Percentiles rank a stretch among this genome's conserved stretches.
phyloP scores from a whole-genome alignment of 1,284 basidiomycete genomes.

The Melampsora abietis-canadensis region DNA sequence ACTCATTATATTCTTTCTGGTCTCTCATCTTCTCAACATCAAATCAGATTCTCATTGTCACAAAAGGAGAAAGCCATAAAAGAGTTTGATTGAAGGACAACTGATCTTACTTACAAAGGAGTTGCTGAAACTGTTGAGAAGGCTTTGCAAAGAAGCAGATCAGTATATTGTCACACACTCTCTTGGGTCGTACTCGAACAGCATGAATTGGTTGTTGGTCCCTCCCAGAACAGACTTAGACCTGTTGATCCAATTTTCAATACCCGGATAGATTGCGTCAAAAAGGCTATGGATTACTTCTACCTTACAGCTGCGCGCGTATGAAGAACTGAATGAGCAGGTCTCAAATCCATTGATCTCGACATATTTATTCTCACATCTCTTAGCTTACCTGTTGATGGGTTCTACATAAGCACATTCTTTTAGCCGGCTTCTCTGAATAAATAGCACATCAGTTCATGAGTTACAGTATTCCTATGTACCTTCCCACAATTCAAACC shows the following conservation, averaged over 20 bases:
- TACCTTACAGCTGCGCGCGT: not conserved
- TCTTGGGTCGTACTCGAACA: constrained; percentile 10
- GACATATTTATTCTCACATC: no score
- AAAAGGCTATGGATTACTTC: constrained; percentile 34
- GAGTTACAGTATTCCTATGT: no score
- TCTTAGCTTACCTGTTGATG: no score
- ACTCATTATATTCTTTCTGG: constrained; percentile 86
- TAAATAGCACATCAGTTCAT: no score
- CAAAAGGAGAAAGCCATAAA: not conserved
- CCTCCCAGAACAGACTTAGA: constrained; percentile 14
- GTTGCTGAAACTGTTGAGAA: constrained; percentile 8
- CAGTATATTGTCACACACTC: constrained; percentile 15
- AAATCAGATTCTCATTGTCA: constrained; percentile 2
- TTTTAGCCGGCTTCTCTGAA: no score
- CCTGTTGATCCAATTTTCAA: constrained; percentile 34
- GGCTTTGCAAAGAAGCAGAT: constrained; percentile 18
- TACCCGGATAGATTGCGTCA: not conserved
- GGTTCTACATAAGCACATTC: no score
- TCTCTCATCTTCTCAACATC: constrained; percentile 78
- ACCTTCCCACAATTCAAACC: no score
- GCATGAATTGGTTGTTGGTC: constrained; percentile 23
- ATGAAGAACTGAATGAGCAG: no score
- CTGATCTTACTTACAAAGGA: constrained; percentile 13
- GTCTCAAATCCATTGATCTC: no score
- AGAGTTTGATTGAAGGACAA: constrained; percentile 4